A percentile compares a stretch with the other conserved stretches of the same genome.
These are phyloP conservation scores for Pyrus betulifolia DNA, from an alignment of 306 rosid species.

Conservation along the genomic window DNA sequence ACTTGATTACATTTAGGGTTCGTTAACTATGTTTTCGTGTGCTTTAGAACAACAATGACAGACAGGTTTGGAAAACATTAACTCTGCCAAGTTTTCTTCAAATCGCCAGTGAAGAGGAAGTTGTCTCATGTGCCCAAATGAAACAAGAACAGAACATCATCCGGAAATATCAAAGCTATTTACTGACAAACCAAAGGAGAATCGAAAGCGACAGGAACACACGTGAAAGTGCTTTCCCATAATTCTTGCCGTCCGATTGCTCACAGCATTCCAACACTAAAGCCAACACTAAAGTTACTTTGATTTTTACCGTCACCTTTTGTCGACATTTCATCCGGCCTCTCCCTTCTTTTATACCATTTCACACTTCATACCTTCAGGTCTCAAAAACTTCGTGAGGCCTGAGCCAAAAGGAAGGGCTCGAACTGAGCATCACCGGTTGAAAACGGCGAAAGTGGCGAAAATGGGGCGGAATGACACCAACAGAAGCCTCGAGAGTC, in stretches of 20 bases:
- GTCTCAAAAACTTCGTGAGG: conserved; percentile 19
- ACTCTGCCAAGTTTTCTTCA: not conserved
- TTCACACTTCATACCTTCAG: conserved; percentile 13
- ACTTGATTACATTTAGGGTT: too few species aligned
- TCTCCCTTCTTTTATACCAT: conserved; percentile 21
- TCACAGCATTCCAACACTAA: conserved; percentile 4
- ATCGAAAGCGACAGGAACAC: not conserved
- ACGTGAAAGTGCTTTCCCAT: not conserved
- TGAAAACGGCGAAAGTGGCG: not conserved
- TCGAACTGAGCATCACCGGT: conserved; percentile 20
- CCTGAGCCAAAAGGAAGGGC: conserved; percentile 14
- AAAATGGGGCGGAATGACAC: conserved; percentile 12
- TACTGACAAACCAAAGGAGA: conserved; percentile 36
- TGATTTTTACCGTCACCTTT: conserved; percentile 28
- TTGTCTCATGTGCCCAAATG: conserved; percentile 13
- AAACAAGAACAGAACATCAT: conserved; percentile 15
- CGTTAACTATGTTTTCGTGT: not conserved
- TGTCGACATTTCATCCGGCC: conserved; percentile 18
- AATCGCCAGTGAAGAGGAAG: not conserved
- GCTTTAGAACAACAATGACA: not conserved
- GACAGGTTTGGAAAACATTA: not conserved
- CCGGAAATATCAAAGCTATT: conserved; percentile 35
- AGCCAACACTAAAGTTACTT: conserved; percentile 3
- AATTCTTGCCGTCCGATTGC: conserved; percentile 36
- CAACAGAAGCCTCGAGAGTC: conserved; percentile 54